A percentile compares a stretch with the other conserved stretches of the same genome.
These are phyloP conservation scores for Cystobasidium ongulense DNA, from an alignment of 768 basidiomycete species.

Conservation along the genomic window DNA sequence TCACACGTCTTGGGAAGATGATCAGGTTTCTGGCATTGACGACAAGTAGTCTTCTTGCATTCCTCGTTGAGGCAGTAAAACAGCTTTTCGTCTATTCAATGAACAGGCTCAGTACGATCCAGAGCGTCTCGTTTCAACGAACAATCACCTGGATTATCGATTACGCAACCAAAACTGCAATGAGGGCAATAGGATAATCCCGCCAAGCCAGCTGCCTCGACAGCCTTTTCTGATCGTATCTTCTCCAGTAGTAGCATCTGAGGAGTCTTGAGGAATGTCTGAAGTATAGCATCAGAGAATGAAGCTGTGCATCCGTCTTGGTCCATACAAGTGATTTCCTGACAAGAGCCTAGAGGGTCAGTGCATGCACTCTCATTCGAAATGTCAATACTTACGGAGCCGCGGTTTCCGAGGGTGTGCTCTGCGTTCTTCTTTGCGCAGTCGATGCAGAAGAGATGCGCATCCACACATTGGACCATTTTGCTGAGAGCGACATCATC, in stretches of 20 bases:
- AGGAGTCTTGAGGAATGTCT: conserved; percentile 27
- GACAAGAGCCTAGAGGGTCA: not conserved
- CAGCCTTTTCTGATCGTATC: conserved; percentile 37
- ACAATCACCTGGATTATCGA: conserved; percentile 25
- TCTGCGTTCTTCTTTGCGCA: conserved; percentile 35
- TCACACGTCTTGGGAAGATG: conserved; percentile 47
- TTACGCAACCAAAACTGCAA: conserved; percentile 38
- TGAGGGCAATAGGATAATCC: not conserved
- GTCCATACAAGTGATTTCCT: conserved; percentile 36
- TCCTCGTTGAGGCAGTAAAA: conserved; percentile 37
- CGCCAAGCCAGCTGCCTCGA: conserved; percentile 35
- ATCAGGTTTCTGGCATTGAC: conserved; percentile 42
- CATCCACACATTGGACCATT: conserved; percentile 35
- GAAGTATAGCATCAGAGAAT: conserved; percentile 33
- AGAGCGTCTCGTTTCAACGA: not conserved
- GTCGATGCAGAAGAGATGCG: conserved; percentile 39
- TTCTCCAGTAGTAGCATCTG: conserved; percentile 35
- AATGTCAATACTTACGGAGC: conserved; percentile 25
- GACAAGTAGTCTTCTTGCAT: conserved; percentile 34
- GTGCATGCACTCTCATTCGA: not conserved
- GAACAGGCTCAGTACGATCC: conserved; percentile 28
- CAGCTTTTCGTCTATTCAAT: conserved; percentile 36
- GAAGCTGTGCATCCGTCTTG: conserved; percentile 33
- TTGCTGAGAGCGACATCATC: conserved; percentile 24
- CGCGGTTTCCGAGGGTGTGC: conserved; percentile 34